Evolutionary conservation across 345 rosid genomes (phyloP).

Genomic region (Barbarea vulgaris): DNA sequence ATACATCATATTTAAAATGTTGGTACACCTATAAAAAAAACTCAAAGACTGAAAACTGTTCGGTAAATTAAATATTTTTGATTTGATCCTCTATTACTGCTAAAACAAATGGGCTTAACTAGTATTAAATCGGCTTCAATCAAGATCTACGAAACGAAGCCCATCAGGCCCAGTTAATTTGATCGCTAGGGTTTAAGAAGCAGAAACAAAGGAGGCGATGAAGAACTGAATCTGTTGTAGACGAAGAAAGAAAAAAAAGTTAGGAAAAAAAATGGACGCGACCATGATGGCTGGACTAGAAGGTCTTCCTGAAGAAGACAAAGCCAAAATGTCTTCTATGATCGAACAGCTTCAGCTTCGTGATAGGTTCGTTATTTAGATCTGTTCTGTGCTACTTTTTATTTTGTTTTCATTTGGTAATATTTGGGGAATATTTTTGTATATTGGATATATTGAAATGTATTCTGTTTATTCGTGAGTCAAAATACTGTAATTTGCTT

Average conservation of each 20-base stretch:
- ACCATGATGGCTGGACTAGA: conserved; percentile 81
- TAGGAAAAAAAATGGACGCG: conserved; percentile 64
- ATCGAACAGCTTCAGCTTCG: conserved; percentile 92
- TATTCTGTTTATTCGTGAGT: not conserved
- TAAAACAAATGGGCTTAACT: not conserved
- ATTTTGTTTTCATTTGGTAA: not conserved
- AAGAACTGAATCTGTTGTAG: conserved; percentile 14
- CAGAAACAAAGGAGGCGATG: conserved; percentile 21
- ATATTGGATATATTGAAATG: not conserved
- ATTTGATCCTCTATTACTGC: too few species aligned
- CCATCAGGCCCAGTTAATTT: conserved; percentile 29
- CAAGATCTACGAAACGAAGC: not conserved
- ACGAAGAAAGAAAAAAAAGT: not conserved
- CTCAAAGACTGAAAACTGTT: too few species aligned
- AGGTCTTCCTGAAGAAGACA: conserved; percentile 76
- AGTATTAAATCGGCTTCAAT: not conserved
- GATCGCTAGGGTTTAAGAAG: conserved; percentile 36
- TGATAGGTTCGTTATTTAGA: conserved; percentile 57
- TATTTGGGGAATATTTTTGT: not conserved
- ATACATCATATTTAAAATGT: not conserved
- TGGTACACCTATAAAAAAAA: too few species aligned
- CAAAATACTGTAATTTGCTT: not conserved
- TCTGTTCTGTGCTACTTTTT: not conserved
- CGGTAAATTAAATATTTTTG: too few species aligned
- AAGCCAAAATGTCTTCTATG: conserved; percentile 71